Percentiles rank a stretch among this genome's conserved stretches.
Evolutionary conservation across 2,329 filamentous ascomycete genomes (phyloP).

Genomic region (Beauveria bassiana): DNA sequence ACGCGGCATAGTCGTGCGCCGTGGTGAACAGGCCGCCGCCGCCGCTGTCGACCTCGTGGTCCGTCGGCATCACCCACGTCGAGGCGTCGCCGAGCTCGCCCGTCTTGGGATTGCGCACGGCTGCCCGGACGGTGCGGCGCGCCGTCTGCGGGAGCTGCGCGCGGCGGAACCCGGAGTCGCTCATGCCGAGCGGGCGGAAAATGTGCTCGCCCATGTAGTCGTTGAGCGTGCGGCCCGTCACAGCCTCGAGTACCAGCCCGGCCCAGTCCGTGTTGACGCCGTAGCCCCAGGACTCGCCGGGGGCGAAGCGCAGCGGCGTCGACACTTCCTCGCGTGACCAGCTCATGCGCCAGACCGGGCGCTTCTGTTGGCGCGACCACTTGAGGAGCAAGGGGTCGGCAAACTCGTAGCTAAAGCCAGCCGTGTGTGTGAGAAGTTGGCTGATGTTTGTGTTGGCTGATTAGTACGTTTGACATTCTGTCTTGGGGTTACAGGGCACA

Average conservation of each 20-base stretch:
- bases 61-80: conserved; percentile 12
- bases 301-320: conserved; percentile 28
- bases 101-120: conserved; percentile 2
- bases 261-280: conserved; percentile 32
- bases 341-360: conserved; percentile 17
- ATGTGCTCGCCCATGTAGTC: conserved; percentile 19
- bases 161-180: conserved; percentile 19
- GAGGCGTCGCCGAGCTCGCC: conserved; percentile 1
- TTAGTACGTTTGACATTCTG: background rate
- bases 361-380: conserved; percentile 25
- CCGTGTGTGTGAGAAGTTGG: conserved; percentile 34
- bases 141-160: conserved; percentile 7
- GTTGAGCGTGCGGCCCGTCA: conserved; percentile 22
- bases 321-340: conserved; percentile 23
- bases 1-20: conserved; percentile 23
- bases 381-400: conserved; percentile 23
- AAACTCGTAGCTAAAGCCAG: conserved; percentile 31
- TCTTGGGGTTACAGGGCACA: background rate
- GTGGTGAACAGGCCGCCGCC: conserved; percentile 28
- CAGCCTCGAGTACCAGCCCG: conserved; percentile 27
- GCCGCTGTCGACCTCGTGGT: conserved; percentile 24
- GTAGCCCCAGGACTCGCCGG: conserved; percentile 36
- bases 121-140: conserved; percentile 5
- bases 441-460: conserved; percentile 11
- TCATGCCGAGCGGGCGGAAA: conserved; percentile 21